Percentiles rank a stretch among this genome's conserved stretches.
Conservation (phyloP, 2,329 filamentous ascomycete species). For the Hypoxylon sp. region DNA sequence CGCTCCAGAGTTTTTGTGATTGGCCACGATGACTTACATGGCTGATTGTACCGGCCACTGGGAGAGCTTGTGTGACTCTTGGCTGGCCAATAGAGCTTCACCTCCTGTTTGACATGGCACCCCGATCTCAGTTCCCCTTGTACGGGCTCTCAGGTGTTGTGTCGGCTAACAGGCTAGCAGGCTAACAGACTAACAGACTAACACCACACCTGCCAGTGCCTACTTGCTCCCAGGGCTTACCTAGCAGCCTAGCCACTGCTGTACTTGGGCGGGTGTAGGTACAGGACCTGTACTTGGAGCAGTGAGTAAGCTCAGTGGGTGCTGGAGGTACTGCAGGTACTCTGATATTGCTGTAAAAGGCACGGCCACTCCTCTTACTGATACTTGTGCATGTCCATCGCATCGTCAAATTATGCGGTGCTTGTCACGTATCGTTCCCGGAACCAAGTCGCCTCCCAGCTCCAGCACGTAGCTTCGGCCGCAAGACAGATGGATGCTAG, state of each 20-base stretch:
- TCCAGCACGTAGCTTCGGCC: slow-evolving; percentile 17
- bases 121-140: slow-evolving; percentile 6
- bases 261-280: too few relatives aligned
- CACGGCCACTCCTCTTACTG: not conserved
- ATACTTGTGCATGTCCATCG: not conserved
- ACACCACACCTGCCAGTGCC: not conserved
- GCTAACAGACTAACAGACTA: too few relatives aligned
- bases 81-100: slow-evolving; percentile 22
- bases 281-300: too few relatives aligned
- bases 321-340: slow-evolving; percentile 1
- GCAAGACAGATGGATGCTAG: slow-evolving; percentile 13
- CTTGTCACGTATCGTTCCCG: slow-evolving; percentile 27
- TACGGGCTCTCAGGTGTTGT: not conserved
- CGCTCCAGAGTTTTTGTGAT: slow-evolving; percentile 25
- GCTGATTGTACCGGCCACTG: slow-evolving; percentile 11
- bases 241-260: not conserved
- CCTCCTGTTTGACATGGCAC: slow-evolving; percentile 10
- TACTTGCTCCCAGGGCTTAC: not conserved
- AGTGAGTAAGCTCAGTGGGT: not conserved
- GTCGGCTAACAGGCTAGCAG: too few relatives aligned
- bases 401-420: slow-evolving; percentile 22
- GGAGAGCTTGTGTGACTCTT: slow-evolving; percentile 28
- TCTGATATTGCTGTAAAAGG: not conserved
- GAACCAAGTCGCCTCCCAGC: slow-evolving; percentile 20
- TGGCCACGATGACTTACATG: slow-evolving; percentile 6